These are phyloP conservation scores for Penicillium decumbens DNA, from an alignment of 2,329 filamentous ascomycete genomes.

Conservation along the genomic window DNA sequence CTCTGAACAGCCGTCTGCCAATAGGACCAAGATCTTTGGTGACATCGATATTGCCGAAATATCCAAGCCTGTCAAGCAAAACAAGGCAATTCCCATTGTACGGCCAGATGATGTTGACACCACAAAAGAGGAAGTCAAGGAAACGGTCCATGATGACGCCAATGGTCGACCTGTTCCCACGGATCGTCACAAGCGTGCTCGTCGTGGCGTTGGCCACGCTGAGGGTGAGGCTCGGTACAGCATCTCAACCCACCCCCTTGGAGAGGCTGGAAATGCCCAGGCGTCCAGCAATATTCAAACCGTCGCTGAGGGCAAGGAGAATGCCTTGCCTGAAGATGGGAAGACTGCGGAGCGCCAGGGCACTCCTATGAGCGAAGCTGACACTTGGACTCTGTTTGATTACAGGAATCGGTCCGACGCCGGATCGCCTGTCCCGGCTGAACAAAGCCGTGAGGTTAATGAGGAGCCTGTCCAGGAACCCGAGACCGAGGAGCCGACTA, in stretches of 20 bases:
- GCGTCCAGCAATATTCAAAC: slow-evolving; percentile 23
- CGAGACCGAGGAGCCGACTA: slow-evolving; percentile 9
- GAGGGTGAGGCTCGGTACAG: slow-evolving; percentile 75
- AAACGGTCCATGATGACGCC: slow-evolving; percentile 47
- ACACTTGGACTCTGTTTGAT: slow-evolving; percentile 59
- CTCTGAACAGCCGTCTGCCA: slow-evolving; percentile 18
- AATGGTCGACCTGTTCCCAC: slow-evolving; percentile 61
- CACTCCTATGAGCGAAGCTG: slow-evolving; percentile 35
- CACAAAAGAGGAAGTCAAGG: slow-evolving; percentile 35
- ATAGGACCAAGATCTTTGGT: slow-evolving; percentile 57
- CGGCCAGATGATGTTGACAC: slow-evolving; percentile 55
- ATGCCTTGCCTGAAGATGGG: slow-evolving; percentile 39
- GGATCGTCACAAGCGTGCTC: slow-evolving; percentile 70
- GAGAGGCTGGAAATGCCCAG: slow-evolving; percentile 30
- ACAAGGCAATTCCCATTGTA: slow-evolving; percentile 79
- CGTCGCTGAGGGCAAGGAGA: slow-evolving; percentile 37
- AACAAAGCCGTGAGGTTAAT: slow-evolving; percentile 8
- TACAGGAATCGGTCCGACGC: slow-evolving; percentile 54
- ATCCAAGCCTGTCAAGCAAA: slow-evolving; percentile 63
- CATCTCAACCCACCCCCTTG: slow-evolving; percentile 38
- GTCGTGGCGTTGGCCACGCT: slow-evolving; percentile 60
- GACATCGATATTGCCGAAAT: slow-evolving; percentile 62
- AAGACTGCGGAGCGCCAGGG: slow-evolving; percentile 24
- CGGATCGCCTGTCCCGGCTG: slow-evolving; percentile 42
- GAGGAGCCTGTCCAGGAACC: slow-evolving; percentile 13